Evolutionary conservation across 257 asterid genomes (phyloP), one percentile per base, ranked within the genome.

Genomic region (Scutellaria minor): DNA sequence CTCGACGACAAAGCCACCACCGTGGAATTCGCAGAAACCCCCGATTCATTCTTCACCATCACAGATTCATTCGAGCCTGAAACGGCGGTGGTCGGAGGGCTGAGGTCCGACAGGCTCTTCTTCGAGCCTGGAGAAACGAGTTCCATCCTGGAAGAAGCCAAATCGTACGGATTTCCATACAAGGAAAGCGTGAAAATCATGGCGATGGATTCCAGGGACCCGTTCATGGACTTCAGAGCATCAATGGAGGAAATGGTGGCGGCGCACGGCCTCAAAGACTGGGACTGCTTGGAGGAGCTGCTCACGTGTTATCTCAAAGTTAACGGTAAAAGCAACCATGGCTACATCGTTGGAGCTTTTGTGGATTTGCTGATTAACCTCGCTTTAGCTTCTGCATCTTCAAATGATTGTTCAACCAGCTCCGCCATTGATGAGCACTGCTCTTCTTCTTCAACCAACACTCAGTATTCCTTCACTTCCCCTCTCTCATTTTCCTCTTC

Each of bases 221-320:
- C 90, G 9, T 78, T 74, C 62, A 6, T 9, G 41, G 89, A 85
- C 64, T 89, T 86, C 80, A 66, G 86, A 67, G 83, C 51, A 0
- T 86, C 96, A 35, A 89, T 89, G 89, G 86, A 64, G 79, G 92
- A 86, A 73, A 85, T 89, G 88, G 85, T 89, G 74, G 88, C 66
- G 59, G 82, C 85, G 15, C 80, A 83, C 42, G 83, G 76, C 15
- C 24, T 84, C 37, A 78, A 79, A 22, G 81, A 82, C 44, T 81
- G 92, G 86, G 82, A 76, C 1, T 61, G 50, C 6, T 60, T 89
- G 53, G 91, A 87, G 72, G 88, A 80, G 13, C 74, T 87, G 13
- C 60, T 89, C 46, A 46, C 76, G 51, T 84, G 82, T 24, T 89
- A 83, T 72, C 82, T 89, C n/a, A 78, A 68, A 27, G 77, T 84